Conservation (phyloP, 495 filamentous ascomycete species). For the Penicillium taxi region DNA sequence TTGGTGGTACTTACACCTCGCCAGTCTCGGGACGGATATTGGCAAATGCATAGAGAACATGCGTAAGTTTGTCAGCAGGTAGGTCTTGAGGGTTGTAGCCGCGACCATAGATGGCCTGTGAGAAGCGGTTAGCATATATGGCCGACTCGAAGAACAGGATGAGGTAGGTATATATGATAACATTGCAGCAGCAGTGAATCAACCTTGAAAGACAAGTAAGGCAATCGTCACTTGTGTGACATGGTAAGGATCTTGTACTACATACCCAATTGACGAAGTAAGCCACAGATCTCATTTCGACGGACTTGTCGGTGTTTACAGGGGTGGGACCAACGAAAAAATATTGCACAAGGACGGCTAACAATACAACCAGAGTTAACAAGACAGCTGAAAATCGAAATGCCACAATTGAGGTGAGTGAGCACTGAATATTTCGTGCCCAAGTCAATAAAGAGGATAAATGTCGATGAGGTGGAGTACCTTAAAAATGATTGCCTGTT, state of each 20-base stretch:
- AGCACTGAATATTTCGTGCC: too few species aligned
- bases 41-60: conserved; percentile 86
- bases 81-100: conserved; percentile 82
- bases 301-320: conserved; percentile 22
- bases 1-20: conserved; percentile 53
- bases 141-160: too few species aligned
- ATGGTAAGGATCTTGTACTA: background rate
- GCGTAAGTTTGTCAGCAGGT: conserved; percentile 79
- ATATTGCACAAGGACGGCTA: conserved; percentile 17
- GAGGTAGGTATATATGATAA: too few species aligned
- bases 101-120: conserved; percentile 78
- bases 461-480: background rate
- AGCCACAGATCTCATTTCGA: conserved; percentile 37
- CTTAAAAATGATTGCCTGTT: background rate
- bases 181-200: too few species aligned
- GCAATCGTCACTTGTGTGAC: background rate
- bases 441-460: too few species aligned
- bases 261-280: conserved; percentile 54
- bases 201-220: background rate
- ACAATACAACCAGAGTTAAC: conserved; percentile 12
- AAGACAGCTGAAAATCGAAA: conserved; percentile 9
- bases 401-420: conserved; percentile 14
- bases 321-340: conserved; percentile 9
- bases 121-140: conserved; percentile 1
- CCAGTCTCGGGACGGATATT: conserved; percentile 68